These are phyloP conservation scores for Didymella lethalis DNA, from an alignment of 2,329 filamentous ascomycete genomes.

Conservation along the genomic window DNA sequence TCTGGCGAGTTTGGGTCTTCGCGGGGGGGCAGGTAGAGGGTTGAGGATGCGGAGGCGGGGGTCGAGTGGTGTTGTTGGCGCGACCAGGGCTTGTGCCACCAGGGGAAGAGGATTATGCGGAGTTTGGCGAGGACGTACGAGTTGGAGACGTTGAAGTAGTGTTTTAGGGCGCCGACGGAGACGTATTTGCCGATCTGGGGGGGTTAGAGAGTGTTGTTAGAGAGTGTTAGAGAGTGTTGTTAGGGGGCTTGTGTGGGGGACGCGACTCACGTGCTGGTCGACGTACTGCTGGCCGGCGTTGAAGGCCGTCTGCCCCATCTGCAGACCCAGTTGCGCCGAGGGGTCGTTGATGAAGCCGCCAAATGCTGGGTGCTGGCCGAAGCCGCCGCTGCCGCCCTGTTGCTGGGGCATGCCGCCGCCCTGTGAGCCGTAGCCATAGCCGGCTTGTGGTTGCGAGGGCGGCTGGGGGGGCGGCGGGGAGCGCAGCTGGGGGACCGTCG, in stretches of 20 bases:
- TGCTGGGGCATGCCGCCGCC: no score
- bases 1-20: conserved; percentile 98
- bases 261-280: conserved; percentile 81
- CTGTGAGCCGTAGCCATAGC: conserved; percentile 78
- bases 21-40: conserved; percentile 79
- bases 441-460: conserved; percentile 71
- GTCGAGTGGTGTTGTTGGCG: conserved; percentile 75
- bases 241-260: background rate
- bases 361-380: conserved; percentile 68
- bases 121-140: conserved; percentile 95
- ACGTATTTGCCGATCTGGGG: conserved; percentile 79
- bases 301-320: conserved; percentile 91
- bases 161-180: conserved; percentile 91
- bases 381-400: conserved; percentile 55
- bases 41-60: conserved; percentile 23
- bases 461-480: conserved; percentile 85
- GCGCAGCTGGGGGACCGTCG: conserved; percentile 94
- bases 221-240: background rate
- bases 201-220: background rate
- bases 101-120: conserved; percentile 92
- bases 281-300: conserved; percentile 92
- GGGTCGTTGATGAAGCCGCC: conserved; percentile 96
- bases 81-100: conserved; percentile 97
- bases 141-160: conserved; percentile 99
- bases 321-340: conserved; percentile 91